Conservation (phyloP, 2,329 filamentous ascomycete species). For the Claviceps spartinae region DNA sequence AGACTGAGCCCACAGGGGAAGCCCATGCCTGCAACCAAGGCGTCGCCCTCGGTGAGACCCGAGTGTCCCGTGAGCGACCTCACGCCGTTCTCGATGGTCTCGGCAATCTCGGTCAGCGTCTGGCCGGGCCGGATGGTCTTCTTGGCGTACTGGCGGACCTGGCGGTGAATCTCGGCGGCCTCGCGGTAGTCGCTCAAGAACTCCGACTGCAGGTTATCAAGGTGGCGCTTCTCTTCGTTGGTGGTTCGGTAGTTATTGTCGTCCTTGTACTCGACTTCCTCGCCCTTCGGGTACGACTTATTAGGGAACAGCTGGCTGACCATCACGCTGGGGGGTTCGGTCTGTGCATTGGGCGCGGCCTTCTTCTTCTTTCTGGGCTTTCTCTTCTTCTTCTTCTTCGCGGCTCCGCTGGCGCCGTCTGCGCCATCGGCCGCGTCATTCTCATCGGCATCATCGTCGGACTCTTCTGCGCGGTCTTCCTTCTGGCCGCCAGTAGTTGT, state of each 20-base stretch:
- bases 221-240: constrained; percentile 68
- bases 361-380: constrained; percentile 79
- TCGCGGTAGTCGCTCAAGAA: constrained; percentile 72
- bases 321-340: constrained; percentile 57
- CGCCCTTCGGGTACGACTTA: constrained; percentile 58
- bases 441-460: constrained; percentile 39
- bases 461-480: constrained; percentile 33
- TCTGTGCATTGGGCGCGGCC: constrained; percentile 54
- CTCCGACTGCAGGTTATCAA: constrained; percentile 69
- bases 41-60: constrained; percentile 66
- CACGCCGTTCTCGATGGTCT: constrained; percentile 76
- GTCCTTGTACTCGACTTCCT: constrained; percentile 64
- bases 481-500: constrained; percentile 25
- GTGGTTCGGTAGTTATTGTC: constrained; percentile 70
- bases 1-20: constrained; percentile 76
- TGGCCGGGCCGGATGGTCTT: constrained; percentile 71
- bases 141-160: constrained; percentile 74
- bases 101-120: constrained; percentile 66
- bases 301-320: constrained; percentile 62
- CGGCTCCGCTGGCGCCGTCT: constrained; percentile 23
- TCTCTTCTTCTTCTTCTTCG: constrained; percentile 51
- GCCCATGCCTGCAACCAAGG: constrained; percentile 66
- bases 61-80: constrained; percentile 63
- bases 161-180: constrained; percentile 77
- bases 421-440: constrained; percentile 20